Evolutionary conservation across 2,329 filamentous ascomycete species (phyloP).

Genomic region (Aspergillus quadricinctus): DNA sequence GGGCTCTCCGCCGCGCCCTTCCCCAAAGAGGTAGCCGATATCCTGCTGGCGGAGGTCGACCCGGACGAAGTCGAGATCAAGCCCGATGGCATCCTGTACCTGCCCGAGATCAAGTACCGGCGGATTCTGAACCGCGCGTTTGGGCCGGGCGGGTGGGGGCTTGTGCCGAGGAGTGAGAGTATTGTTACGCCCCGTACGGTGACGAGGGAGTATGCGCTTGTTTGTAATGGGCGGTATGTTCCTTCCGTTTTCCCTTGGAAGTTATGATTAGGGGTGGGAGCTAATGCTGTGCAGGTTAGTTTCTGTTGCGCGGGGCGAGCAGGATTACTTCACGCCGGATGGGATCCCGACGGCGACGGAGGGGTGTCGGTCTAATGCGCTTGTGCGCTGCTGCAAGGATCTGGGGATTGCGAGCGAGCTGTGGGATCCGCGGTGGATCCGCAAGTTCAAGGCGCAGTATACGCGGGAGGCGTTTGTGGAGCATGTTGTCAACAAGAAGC

Average conservation of each 20-base stretch:
- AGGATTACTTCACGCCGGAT: conserved; percentile 86
- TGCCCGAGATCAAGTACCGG: conserved; percentile 97
- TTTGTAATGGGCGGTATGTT: conserved; percentile 75
- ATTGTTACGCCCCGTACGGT: conserved; percentile 75
- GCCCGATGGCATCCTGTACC: conserved; percentile 91
- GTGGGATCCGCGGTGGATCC: conserved; percentile 92
- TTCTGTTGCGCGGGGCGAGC: conserved; percentile 87
- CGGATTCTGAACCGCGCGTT: conserved; percentile 86
- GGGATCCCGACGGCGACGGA: conserved; percentile 91
- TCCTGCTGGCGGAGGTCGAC: conserved; percentile 64
- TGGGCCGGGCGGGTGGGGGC: conserved; percentile 90
- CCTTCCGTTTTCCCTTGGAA: background rate
- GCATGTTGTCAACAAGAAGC: conserved; percentile 81
- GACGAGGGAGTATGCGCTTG: conserved; percentile 88
- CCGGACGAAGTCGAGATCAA: conserved; percentile 88
- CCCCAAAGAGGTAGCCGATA: conserved; percentile 61
- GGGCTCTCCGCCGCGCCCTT: conserved; percentile 71
- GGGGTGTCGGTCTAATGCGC: conserved; percentile 93
- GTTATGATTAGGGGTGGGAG: background rate
- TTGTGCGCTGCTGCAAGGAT: conserved; percentile 98
- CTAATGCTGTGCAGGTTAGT: conserved; percentile 61
- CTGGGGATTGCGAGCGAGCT: conserved; percentile 90
- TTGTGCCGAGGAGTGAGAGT: conserved; percentile 81
- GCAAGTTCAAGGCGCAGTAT: conserved; percentile 70
- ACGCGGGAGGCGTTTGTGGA: conserved; percentile 85